Evolutionary conservation across 1,284 basidiomycete genomes (phyloP), one percentile per base, ranked within the genome.

Genomic region (Abortiporus biennis): DNA sequence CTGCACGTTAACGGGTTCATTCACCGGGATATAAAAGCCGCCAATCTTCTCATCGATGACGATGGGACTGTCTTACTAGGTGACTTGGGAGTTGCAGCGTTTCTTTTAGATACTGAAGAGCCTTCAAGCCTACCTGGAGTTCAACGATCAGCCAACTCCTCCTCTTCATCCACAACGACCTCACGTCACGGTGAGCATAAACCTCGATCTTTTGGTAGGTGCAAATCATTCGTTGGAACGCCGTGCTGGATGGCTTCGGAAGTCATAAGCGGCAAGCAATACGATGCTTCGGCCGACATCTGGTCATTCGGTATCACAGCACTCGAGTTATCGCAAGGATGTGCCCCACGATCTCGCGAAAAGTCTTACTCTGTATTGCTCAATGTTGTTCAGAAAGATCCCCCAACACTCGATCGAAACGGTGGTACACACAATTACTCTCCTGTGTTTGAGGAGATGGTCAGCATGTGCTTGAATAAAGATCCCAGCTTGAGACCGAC

Each of bases 191-290:
- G 33, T 16, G n/a, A 42, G 42, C 46, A 47, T 46, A 34, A 46
- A 9, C 54, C 53, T 2, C 46, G 51, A 19, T 66, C 58, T 40
- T 66, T 79, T 15, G 78, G 77, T 29, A 88, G 85, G 53, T 74
- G 89, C 44, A 88, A 85, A 59, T 88, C 84, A 6, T 94, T 94
- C 56, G 92, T 94, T 15, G 92, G 92, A 38, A 94, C 92, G 76
- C 92, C 92, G 1, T 91, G 87, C 56, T 94, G 90, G 88, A 94
- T 94, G 91, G 89, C 92, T 0, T 92, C 92, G 2, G 91, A 94
- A 53, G 76, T 94, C 20, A 88, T 94, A 36, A 78, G 85, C 52
- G 83, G 89, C 41, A 80, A 77, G 50, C 79, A 81, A 48, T 94
- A 94, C 59, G 90, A 92, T 56, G 78, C 78, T 16, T 82, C 80